Percentiles rank a stretch among this genome's conserved stretches.
Evolutionary conservation across 2,329 filamentous ascomycete species (phyloP).

Genomic region (Epichloe gansuensis): DNA sequence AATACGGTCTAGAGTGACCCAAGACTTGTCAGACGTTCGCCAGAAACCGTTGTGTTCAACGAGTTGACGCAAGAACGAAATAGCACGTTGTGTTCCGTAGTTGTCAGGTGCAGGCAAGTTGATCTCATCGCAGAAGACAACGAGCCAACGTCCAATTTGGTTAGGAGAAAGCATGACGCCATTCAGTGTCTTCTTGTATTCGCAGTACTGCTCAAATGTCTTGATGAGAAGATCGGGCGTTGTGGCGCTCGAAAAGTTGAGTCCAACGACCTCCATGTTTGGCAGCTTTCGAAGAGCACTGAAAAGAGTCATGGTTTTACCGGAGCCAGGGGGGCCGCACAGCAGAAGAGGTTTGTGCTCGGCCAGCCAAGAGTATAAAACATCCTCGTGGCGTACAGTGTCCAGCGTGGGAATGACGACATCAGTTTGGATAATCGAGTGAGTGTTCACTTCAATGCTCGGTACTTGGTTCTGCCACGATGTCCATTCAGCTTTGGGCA

Average conservation of each 20-base stretch:
- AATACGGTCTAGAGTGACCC: conserved; percentile 94
- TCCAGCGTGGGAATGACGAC: conserved; percentile 96
- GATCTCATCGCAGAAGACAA: conserved; percentile 98
- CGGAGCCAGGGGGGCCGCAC: conserved; percentile 96
- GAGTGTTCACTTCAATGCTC: conserved; percentile 90
- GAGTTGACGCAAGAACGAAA: conserved; percentile 91
- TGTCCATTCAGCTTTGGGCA: conserved; percentile 80
- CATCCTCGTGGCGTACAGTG: conserved; percentile 93
- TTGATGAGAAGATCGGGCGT: conserved; percentile 97
- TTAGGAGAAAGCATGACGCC: conserved; percentile 91
- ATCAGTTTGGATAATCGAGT: conserved; percentile 95
- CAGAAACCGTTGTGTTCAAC: conserved; percentile 99
- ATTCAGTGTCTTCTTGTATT: conserved; percentile 97
- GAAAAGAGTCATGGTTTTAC: conserved; percentile 99
- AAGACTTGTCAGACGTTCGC: conserved; percentile 92
- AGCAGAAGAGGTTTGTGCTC: conserved; percentile 96
- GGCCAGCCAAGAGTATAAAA: conserved; percentile 98
- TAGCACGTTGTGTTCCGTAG: conserved; percentile 93
- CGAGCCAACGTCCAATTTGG: conserved; percentile 94
- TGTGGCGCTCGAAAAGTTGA: conserved; percentile 98
- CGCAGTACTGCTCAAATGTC: conserved; percentile 98
- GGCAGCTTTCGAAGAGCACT: conserved; percentile 91
- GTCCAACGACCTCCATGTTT: conserved; percentile 97
- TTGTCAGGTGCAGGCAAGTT: conserved; percentile 96
- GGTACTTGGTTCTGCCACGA: conserved; percentile 94